These are phyloP conservation scores for Peniophora sp. DNA, from an alignment of 1,284 basidiomycete species.

Conservation along the genomic window DNA sequence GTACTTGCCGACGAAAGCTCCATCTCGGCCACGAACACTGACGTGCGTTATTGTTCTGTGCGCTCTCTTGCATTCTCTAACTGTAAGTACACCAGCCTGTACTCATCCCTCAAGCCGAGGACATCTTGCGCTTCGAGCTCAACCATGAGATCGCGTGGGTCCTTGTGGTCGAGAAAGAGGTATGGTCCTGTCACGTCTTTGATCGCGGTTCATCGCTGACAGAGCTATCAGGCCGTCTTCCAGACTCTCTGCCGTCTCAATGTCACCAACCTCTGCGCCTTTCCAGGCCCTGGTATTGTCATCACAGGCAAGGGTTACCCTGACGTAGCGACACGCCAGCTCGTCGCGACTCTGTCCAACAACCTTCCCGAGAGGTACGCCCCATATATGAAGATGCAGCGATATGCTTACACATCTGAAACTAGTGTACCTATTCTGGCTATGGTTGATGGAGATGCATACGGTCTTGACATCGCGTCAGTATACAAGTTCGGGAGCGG, in stretches of 20 bases:
- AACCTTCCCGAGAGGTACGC: slow-evolving; percentile 45
- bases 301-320: slow-evolving; percentile 93
- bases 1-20: slow-evolving; percentile 46
- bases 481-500: slow-evolving; percentile 73
- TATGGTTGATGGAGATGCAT: slow-evolving; percentile 86
- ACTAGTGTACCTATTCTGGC: slow-evolving; percentile 65
- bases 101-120: slow-evolving; percentile 70
- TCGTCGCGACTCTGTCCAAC: slow-evolving; percentile 65
- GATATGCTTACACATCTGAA: not conserved
- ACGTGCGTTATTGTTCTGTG: slow-evolving; percentile 36
- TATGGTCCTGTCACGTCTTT: slow-evolving; percentile 19
- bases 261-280: slow-evolving; percentile 36
- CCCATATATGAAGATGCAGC: not conserved
- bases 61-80: not conserved
- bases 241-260: slow-evolving; percentile 63
- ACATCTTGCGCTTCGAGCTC: slow-evolving; percentile 53
- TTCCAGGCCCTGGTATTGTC: slow-evolving; percentile 57
- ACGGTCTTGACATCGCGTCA: slow-evolving; percentile 83
- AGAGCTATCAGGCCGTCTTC: slow-evolving; percentile 72
- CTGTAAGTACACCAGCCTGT: too few relatives aligned
- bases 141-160: slow-evolving; percentile 60
- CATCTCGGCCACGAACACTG: slow-evolving; percentile 43
- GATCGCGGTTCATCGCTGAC: not conserved
- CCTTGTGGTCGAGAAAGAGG: slow-evolving; percentile 89
- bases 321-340: slow-evolving; percentile 79